These are phyloP conservation scores for Pythium dissotocum DNA, from an alignment of 352 stramenopile genomes.

Conservation along the genomic window DNA sequence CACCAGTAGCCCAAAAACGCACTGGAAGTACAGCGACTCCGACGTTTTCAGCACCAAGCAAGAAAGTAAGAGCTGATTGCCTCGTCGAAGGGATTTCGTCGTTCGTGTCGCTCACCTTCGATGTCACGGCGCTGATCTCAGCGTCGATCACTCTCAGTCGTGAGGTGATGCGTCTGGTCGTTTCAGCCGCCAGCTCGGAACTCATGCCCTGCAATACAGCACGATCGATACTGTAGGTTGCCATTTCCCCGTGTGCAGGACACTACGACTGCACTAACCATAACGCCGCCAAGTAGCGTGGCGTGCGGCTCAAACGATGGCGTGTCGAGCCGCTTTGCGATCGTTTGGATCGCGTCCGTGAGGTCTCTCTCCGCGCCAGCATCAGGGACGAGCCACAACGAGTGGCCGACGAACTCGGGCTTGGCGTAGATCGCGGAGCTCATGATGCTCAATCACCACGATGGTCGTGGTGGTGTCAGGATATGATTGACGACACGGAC, in stretches of 20 bases:
- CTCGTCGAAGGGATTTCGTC: no score
- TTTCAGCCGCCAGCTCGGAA: constrained; percentile 29
- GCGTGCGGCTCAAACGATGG: constrained; percentile 55
- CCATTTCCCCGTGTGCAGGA: no score
- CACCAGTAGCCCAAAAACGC: constrained; percentile 56
- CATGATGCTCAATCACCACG: background rate
- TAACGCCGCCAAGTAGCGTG: constrained; percentile 55
- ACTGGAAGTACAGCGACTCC: constrained; percentile 67
- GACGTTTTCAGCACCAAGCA: constrained; percentile 14
- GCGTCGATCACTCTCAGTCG: constrained; percentile 33
- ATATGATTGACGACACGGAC: background rate
- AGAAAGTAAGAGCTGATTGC: no score
- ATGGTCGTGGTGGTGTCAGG: no score
- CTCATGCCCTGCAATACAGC: constrained; percentile 28
- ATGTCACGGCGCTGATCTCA: constrained; percentile 44
- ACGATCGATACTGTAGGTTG: no score
- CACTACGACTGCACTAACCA: constrained; percentile 24
- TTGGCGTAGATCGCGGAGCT: constrained; percentile 28
- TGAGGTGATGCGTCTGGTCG: constrained; percentile 39
- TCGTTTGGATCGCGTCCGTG: constrained; percentile 35
- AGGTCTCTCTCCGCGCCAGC: constrained; percentile 26
- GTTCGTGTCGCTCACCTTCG: constrained; percentile 39
- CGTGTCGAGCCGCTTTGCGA: constrained; percentile 40
- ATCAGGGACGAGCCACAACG: constrained; percentile 55
- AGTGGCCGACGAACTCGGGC: constrained; percentile 56